phyloP scores from a whole-genome alignment of 2,329 filamentous ascomycete genomes.

The Venturiaceae sp. region DNA sequence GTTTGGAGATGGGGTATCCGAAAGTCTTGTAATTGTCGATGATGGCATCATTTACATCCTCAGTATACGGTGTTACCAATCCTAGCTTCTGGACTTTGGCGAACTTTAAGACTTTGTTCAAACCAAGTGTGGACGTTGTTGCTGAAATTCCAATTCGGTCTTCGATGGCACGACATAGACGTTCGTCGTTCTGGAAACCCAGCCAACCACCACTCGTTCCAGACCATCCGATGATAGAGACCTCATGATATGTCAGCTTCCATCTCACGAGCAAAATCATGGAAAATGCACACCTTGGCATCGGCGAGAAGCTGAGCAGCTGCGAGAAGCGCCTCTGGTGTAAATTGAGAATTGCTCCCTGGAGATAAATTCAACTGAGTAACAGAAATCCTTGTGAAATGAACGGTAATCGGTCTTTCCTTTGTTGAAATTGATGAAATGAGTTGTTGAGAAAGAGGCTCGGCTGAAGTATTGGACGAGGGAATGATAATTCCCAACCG shows the following conservation, averaged over 20 bases:
- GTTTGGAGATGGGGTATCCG: constrained; percentile 21
- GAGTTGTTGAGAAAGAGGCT: constrained; percentile 31
- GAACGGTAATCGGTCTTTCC: constrained; percentile 21
- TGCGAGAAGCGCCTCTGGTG: constrained; percentile 16
- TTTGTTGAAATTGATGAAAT: constrained; percentile 19
- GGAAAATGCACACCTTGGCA: constrained; percentile 9
- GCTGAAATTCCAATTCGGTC: constrained; percentile 27
- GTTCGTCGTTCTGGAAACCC: constrained; percentile 22
- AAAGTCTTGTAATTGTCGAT: constrained; percentile 22
- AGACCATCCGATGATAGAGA: constrained; percentile 21
- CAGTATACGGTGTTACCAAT: constrained; percentile 33
- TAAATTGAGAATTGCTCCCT: constrained; percentile 22
- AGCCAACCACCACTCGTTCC: constrained; percentile 21
- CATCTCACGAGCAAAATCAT: not conserved
- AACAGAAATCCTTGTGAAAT: constrained; percentile 34
- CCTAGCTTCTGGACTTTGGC: constrained; percentile 21
- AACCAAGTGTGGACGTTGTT: constrained; percentile 31
- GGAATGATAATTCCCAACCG: constrained; percentile 32
- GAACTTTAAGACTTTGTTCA: constrained; percentile 25
- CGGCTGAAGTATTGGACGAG: constrained; percentile 34
- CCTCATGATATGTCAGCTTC: constrained; percentile 1
- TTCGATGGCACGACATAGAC: constrained; percentile 28
- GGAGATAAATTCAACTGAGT: constrained; percentile 27
- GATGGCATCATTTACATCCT: constrained; percentile 30
- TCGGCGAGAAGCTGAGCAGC: constrained; percentile 21